These are phyloP conservation scores for Oryza punctata DNA, from an alignment of 176 grass and related monocot genomes.

Conservation along the genomic window DNA sequence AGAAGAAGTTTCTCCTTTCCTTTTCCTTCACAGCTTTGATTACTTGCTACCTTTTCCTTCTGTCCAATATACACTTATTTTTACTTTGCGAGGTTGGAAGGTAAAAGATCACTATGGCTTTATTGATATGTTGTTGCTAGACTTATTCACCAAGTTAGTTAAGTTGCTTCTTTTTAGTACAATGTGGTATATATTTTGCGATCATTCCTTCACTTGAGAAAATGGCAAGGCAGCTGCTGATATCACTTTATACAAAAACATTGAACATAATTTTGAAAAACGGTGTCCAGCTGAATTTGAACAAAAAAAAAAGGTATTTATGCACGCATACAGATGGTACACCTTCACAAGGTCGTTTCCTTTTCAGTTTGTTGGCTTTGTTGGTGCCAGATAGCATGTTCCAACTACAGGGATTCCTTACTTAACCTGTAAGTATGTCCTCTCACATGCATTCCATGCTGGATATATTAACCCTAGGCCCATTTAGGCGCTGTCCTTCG, in stretches of 20 bases:
- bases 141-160: background rate
- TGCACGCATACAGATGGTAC: background rate
- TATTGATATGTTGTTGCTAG: background rate
- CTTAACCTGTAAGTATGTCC: conserved; percentile 43
- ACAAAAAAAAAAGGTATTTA: background rate
- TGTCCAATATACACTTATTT: background rate
- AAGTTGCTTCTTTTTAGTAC: background rate
- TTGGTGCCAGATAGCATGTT: conserved; percentile 26
- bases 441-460: background rate
- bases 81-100: background rate
- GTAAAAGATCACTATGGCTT: background rate
- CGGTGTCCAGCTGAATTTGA: background rate
- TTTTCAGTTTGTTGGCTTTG: background rate
- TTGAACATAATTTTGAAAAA: background rate
- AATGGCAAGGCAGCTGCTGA: background rate
- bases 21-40: background rate
- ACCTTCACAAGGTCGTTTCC: background rate
- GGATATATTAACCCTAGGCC: conserved; percentile 8
- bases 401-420: conserved; percentile 33
- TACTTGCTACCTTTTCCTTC: background rate
- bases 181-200: background rate
- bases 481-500: conserved; percentile 23
- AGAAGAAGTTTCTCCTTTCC: background rate
- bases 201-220: background rate
- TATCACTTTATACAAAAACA: background rate